Evolutionary conservation across 768 basidiomycete genomes (phyloP).

Genomic region (Leccinum rimulosum): DNA sequence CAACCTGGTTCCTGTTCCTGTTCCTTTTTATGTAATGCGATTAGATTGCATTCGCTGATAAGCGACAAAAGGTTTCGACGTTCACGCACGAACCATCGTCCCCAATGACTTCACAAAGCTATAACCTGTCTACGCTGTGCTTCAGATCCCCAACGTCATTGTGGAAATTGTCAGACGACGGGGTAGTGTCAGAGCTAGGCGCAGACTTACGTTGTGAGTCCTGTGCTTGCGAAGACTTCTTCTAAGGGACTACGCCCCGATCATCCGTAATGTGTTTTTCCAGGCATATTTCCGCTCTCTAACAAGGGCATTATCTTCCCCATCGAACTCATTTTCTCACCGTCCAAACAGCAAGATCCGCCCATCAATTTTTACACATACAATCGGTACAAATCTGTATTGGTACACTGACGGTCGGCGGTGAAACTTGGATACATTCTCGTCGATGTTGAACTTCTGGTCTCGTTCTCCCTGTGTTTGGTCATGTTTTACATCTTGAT

Average conservation of each 20-base stretch:
- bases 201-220: background rate
- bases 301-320: background rate
- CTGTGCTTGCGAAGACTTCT: background rate
- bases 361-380: background rate
- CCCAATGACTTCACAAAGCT: too few relatives aligned
- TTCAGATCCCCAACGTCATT: background rate
- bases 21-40: too few relatives aligned
- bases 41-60: background rate
- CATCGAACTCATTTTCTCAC: background rate
- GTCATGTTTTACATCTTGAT: conserved; percentile 14
- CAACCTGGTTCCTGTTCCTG: too few relatives aligned
- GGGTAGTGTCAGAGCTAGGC: background rate
- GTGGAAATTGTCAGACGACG: background rate
- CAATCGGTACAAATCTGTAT: background rate
- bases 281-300: background rate
- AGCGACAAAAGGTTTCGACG: background rate
- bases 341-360: background rate
- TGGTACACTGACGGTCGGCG: background rate
- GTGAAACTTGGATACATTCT: background rate
- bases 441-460: background rate
- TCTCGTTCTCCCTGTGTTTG: background rate
- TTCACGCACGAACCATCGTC: too few relatives aligned
- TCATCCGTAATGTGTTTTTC: background rate
- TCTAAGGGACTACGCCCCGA: background rate
- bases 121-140: too few relatives aligned